Conservation (phyloP, 2,329 filamentous ascomycete species). For the Phoma herbarum region DNA sequence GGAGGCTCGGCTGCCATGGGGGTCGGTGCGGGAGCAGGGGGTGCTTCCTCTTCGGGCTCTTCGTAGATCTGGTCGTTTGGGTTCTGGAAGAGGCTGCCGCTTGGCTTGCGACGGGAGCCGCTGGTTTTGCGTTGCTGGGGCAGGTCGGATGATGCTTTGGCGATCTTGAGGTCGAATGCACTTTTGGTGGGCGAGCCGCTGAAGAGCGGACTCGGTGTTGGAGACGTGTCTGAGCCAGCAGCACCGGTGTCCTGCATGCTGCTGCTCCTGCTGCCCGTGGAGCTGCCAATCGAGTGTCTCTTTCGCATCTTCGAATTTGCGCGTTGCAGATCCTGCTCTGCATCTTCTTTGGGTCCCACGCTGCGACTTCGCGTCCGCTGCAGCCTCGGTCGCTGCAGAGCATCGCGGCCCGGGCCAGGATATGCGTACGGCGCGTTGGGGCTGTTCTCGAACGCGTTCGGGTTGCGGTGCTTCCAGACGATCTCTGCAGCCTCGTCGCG, state of each 20-base stretch:
- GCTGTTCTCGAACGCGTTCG: constrained; percentile 69
- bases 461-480: constrained; percentile 78
- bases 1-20: constrained; percentile 44
- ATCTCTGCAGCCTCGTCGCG: constrained; percentile 80
- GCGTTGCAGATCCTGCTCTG: constrained; percentile 44
- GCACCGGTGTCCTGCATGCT: constrained; percentile 51
- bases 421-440: constrained; percentile 63
- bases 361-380: constrained; percentile 70
- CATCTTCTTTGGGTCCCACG: constrained; percentile 41
- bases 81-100: constrained; percentile 72
- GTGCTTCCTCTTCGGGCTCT: constrained; percentile 70
- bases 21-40: constrained; percentile 36
- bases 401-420: constrained; percentile 53
- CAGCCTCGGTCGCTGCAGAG: constrained; percentile 69
- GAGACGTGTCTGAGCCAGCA: constrained; percentile 41
- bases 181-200: constrained; percentile 35
- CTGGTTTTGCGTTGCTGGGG: constrained; percentile 64
- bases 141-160: constrained; percentile 42
- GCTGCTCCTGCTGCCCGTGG: constrained; percentile 46
- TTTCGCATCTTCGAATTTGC: constrained; percentile 46
- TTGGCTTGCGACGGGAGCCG: constrained; percentile 74
- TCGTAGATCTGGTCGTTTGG: constrained; percentile 87
- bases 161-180: constrained; percentile 28
- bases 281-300: constrained; percentile 50
- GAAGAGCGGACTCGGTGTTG: constrained; percentile 29